Evolutionary conservation across 2,329 filamentous ascomycete genomes (phyloP).

Genomic region (Penicillium sp.): DNA sequence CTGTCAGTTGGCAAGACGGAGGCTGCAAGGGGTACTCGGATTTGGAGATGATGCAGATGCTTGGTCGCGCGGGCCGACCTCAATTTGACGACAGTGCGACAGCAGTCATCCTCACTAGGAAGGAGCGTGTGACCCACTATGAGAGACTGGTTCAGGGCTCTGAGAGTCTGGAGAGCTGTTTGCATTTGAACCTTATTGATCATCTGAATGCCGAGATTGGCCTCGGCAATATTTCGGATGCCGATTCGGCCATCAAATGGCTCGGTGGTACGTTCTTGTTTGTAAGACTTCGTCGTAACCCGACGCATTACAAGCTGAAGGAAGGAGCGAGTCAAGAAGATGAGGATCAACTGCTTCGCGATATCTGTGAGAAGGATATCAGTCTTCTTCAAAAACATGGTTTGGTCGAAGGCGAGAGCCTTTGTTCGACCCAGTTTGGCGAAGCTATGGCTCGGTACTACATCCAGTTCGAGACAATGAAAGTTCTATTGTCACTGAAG

Average conservation of each 20-base stretch:
- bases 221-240: constrained; percentile 66
- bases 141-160: constrained; percentile 71
- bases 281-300: constrained; percentile 69
- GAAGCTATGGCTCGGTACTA: constrained; percentile 82
- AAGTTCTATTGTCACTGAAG: constrained; percentile 62
- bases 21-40: constrained; percentile 71
- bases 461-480: constrained; percentile 77
- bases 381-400: constrained; percentile 59
- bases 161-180: constrained; percentile 71
- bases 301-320: constrained; percentile 66
- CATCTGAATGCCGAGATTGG: constrained; percentile 83
- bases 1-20: constrained; percentile 61
- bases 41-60: constrained; percentile 86
- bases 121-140: constrained; percentile 64
- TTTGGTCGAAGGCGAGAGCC: constrained; percentile 53
- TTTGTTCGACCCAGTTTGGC: constrained; percentile 69
- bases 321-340: constrained; percentile 50
- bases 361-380: constrained; percentile 70
- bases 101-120: constrained; percentile 75
- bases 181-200: constrained; percentile 77
- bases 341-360: constrained; percentile 63
- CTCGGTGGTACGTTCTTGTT: constrained; percentile 74
- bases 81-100: constrained; percentile 76
- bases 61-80: constrained; percentile 76
- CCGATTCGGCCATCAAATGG: constrained; percentile 68